Base-by-base conservation (phyloP, 495 filamentous ascomycete species). In the Thozetella sp. region DNA sequence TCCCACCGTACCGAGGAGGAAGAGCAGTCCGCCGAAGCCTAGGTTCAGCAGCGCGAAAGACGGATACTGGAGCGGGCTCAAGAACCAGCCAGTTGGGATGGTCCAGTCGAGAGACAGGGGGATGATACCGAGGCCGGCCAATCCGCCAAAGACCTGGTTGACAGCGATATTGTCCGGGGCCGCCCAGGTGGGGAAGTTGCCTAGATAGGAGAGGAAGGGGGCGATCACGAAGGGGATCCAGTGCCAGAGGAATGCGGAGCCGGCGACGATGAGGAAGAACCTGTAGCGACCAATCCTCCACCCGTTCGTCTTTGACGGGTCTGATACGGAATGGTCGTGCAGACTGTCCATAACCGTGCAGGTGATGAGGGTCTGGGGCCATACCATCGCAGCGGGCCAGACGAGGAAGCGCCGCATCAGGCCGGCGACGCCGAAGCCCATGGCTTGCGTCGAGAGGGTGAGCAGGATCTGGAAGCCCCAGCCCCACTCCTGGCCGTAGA, bases 341-440 rank as follows among this genome's bases (percentile, higher is more conserved):
- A 90, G 76, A 2, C 82, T 80, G 53, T 82, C 77, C 64, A 90
- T 86, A 3, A 90, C 72, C 6, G 85, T 72, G 3, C 79, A 73
- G 45, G 84, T 88, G 66, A 87, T 81, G 15, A 90, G 74, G 43
- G 72, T 82, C 0, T 74, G 71, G 9, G 87, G 86, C 85, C 86
- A 90, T 57, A 90, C 87, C 83, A 89, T 87, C 25, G 43, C 43
- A 19, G 86, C 83, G 3, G 83, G 87, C 78, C 64, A 88, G 45
- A 92, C 87, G 46, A 92, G 71, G 63, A 87, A 88, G 19, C 83
- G 78, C 51, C 85, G 80, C 55, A 85, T 85, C 58, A 91, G 72
- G 4, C 90, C 90, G 10, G 89, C 89, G n/a, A 92, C 69, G 6
- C 89, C 90, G 63, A 90, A 90, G 1, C 90, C 89, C 26, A 90